Base-by-base conservation (phyloP, 129 eudicot genomes). In the Escallonia rubra region DNA sequence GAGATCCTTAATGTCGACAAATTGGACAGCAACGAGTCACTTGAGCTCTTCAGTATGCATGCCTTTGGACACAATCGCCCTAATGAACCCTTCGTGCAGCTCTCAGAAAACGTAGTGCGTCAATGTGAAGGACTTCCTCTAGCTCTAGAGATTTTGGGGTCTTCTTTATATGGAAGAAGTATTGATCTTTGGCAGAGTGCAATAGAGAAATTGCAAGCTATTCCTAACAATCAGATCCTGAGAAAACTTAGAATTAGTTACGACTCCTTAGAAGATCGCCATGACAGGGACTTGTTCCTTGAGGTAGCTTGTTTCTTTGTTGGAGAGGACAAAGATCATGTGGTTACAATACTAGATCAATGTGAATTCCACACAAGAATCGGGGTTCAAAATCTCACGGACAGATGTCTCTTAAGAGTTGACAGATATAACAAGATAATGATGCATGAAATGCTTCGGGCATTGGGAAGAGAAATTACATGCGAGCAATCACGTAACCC, bases 101-200 rank as follows among this genome's bases (percentile, higher is more conserved):
- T 6, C 64, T 40, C 47, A 2, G 39, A 60, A 60, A 40, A 41
- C 4, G 0, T 60, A n/a, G 64, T 60, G 13, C 6, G 11, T 3
- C 64, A 61, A 6, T 61, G 65, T 14, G 45, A 40, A 4, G 65
- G 50, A 2, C 65, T 61, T 61, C 65, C 50, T 11, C 43, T 61
- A 61, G 65, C 51, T 61, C 65, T 61, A 11, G 65, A 54, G 14
- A 34, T 61, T 61, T 61, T 61, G 48, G 65, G 65, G 12, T 42
- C 65, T 41, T 61, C 65, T 61, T 7, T 61, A 2, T 42, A 10
- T 61, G 50, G 50, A 3, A 11, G 12, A 8, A 61, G 4, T 2
- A 5, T 61, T 12, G 65, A 61, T 42, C 3, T 61, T 6, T 61
- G 65, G 65, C 7, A 43, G n/a, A 43, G 50, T 11, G 2, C 50